phyloP scores from a whole-genome alignment of 2,329 filamentous ascomycete species.

The Trichoderma guizhouense region DNA sequence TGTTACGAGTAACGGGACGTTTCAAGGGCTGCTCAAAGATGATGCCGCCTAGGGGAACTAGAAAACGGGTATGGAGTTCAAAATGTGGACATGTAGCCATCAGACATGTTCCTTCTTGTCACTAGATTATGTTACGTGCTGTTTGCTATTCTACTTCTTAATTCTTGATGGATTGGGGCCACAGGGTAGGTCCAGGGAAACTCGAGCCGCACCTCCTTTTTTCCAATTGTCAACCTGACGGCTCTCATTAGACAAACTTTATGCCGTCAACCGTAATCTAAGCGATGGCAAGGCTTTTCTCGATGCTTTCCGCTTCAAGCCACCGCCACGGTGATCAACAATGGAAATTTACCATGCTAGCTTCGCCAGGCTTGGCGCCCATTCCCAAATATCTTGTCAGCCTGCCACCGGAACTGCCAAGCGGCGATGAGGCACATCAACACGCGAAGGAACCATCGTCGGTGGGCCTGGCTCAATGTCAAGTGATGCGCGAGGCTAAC shows the following conservation, averaged over 20 bases:
- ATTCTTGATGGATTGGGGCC: background rate
- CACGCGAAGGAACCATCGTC: background rate
- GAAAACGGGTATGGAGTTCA: slow-evolving; percentile 7
- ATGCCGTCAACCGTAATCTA: background rate
- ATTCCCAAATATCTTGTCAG: background rate
- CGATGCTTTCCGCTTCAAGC: background rate
- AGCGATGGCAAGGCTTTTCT: background rate
- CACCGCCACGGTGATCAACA: background rate
- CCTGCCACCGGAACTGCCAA: background rate
- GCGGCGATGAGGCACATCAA: background rate
- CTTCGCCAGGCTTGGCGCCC: background rate
- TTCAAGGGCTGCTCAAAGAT: background rate
- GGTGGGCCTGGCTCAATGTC: background rate
- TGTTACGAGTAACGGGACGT: background rate
- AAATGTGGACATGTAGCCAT: background rate
- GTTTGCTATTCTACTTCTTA: background rate
- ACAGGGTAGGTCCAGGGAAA: background rate
- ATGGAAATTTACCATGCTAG: background rate
- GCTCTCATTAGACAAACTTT: background rate
- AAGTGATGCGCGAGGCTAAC: background rate
- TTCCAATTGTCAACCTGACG: background rate
- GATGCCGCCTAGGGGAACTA: background rate
- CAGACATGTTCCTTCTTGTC: background rate
- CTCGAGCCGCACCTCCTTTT: too few species aligned
- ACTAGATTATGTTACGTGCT: background rate